Evolutionary conservation across 2,329 filamentous ascomycete species (phyloP).

Genomic region (Atkinsonella hypoxylon): DNA sequence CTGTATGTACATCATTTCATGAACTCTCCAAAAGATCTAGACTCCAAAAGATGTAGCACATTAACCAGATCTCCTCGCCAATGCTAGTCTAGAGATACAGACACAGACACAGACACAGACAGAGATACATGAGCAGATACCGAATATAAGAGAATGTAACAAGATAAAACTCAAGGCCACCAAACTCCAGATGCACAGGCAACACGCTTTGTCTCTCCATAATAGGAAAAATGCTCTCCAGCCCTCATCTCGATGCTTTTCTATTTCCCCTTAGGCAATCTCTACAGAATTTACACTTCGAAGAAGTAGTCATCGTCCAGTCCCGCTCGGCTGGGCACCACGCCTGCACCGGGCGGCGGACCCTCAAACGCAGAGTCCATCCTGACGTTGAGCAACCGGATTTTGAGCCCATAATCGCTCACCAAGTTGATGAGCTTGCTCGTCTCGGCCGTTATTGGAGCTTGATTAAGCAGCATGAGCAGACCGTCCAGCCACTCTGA

Average conservation of each 20-base stretch:
- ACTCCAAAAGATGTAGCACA: neutral
- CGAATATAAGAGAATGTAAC: neutral
- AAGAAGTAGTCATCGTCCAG: constrained; percentile 92
- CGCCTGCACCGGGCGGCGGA: constrained; percentile 55
- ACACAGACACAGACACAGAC: neutral
- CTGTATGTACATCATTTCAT: no score
- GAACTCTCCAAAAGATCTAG: no score
- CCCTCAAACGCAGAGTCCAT: constrained; percentile 66
- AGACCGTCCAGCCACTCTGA: constrained; percentile 96
- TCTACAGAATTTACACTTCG: constrained; percentile 42
- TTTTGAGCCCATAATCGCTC: constrained; percentile 83
- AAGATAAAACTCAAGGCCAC: neutral
- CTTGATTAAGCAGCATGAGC: constrained; percentile 87
- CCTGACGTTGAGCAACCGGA: constrained; percentile 79
- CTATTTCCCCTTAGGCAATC: neutral
- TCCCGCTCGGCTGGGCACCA: constrained; percentile 71
- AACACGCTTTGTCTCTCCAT: neutral
- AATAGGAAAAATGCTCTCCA: neutral
- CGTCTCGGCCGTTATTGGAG: constrained; percentile 94
- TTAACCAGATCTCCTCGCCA: neutral
- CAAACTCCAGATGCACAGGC: neutral
- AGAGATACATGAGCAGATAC: neutral
- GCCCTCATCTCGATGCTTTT: neutral
- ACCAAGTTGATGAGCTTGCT: constrained; percentile 80
- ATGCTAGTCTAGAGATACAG: neutral